Conservation (phyloP, 2,329 filamentous ascomycete genomes). For the Furcasterigmium furcatum region DNA sequence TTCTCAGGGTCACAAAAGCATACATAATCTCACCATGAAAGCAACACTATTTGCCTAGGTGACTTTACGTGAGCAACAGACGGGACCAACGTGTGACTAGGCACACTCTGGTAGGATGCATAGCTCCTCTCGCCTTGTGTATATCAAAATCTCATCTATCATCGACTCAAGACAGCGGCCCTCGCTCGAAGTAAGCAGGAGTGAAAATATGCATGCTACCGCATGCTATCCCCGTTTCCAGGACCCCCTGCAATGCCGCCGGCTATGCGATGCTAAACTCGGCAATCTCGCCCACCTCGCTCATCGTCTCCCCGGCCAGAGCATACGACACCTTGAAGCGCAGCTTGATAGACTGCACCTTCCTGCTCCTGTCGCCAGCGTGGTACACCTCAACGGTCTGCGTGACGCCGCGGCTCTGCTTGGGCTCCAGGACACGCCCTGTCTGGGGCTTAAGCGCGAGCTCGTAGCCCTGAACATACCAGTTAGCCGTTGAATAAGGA, state of each 20-base stretch:
- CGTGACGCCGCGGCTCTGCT: conserved; percentile 70
- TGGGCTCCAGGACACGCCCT: conserved; percentile 70
- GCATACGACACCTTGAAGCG: conserved; percentile 85
- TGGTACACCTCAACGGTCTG: conserved; percentile 76
- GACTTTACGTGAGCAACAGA: too few species aligned
- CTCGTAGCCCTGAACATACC: conserved; percentile 63
- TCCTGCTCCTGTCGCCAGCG: conserved; percentile 63
- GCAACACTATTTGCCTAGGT: too few species aligned
- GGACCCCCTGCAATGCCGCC: background rate
- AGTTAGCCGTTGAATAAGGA: conserved; percentile 8
- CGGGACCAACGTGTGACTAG: too few species aligned
- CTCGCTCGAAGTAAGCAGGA: too few species aligned
- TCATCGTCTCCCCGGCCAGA: conserved; percentile 61
- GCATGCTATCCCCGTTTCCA: too few species aligned
- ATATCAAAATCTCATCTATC: too few species aligned
- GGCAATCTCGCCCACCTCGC: conserved; percentile 82
- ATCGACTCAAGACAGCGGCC: too few species aligned
- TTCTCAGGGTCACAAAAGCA: too few species aligned
- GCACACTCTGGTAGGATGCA: too few species aligned
- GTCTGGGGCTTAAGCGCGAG: conserved; percentile 83
- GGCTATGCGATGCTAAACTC: conserved; percentile 68
- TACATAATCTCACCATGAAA: too few species aligned
- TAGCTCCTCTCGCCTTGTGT: too few species aligned
- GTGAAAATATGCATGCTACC: too few species aligned
- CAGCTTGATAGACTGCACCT: conserved; percentile 81